phyloP scores from a whole-genome alignment of 129 eudicot species.

The Chrysanthemum makinoi region DNA sequence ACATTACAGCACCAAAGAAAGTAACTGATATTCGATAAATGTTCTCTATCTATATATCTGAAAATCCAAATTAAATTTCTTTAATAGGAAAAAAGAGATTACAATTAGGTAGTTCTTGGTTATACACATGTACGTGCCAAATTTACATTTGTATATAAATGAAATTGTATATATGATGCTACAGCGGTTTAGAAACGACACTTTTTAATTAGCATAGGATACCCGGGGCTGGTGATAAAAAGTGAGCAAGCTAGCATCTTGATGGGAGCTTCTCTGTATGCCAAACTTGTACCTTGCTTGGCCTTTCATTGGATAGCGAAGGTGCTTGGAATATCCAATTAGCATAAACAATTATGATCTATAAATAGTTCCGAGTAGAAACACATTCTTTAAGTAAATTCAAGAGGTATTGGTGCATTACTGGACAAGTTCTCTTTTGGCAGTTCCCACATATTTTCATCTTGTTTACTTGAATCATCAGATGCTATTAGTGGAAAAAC shows the following conservation, averaged over 20 bases:
- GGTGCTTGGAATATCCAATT: constrained; percentile 28
- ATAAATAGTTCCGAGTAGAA: constrained; percentile 16
- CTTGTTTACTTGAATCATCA: neutral
- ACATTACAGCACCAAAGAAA: neutral
- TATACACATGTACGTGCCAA: too few relatives aligned
- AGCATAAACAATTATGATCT: constrained; percentile 12
- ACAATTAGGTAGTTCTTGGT: too few relatives aligned
- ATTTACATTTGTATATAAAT: too few relatives aligned
- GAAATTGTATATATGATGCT: too few relatives aligned
- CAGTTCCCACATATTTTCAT: neutral
- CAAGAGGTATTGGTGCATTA: constrained; percentile 16
- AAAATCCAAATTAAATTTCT: too few relatives aligned
- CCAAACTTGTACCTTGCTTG: constrained; percentile 12
- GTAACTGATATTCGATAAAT: neutral
- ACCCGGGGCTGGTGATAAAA: neutral
- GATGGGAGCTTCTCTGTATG: neutral
- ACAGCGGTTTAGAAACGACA: neutral
- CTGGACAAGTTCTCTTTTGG: constrained; percentile 22
- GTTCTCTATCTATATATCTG: too few relatives aligned
- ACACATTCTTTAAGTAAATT: neutral
- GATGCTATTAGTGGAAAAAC: neutral
- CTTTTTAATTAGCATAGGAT: neutral
- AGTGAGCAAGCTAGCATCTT: neutral
- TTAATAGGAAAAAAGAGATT: too few relatives aligned
- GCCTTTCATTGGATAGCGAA: neutral